Evolutionary conservation across 176 grass and related monocot genomes (phyloP).

Genomic region (Aegilops longissima): DNA sequence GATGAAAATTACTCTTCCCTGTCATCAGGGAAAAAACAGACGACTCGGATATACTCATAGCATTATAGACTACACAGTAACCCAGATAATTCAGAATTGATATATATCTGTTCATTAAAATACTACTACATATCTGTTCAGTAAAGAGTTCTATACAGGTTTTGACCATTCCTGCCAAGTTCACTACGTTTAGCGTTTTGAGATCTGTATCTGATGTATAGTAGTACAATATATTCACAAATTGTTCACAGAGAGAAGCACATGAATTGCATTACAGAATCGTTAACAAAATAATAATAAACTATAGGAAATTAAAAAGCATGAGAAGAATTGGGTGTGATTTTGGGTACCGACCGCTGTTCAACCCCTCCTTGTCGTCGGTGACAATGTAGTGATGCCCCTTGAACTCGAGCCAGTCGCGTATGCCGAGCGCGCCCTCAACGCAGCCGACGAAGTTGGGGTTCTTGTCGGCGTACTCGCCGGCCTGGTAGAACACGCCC

Average conservation of each 20-base stretch:
- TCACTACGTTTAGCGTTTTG: not conserved
- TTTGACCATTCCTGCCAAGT: not conserved
- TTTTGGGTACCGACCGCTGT: slow-evolving; percentile 53
- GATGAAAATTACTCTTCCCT: not conserved
- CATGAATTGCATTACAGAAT: not conserved
- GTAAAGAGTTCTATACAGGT: not conserved
- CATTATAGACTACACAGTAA: not conserved
- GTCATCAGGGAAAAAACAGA: not conserved
- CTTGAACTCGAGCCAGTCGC: slow-evolving; percentile 78
- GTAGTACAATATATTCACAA: not conserved
- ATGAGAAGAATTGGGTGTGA: not conserved
- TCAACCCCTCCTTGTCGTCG: slow-evolving; percentile 89
- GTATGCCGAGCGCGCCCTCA: slow-evolving; percentile 74
- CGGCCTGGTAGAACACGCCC: slow-evolving; percentile 92
- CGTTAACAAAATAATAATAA: not conserved
- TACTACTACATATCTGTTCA: not conserved
- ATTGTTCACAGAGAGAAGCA: not conserved
- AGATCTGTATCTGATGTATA: not conserved
- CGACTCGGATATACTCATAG: not conserved
- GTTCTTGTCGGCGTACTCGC: slow-evolving; percentile 77
- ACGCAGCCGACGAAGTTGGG: slow-evolving; percentile 87
- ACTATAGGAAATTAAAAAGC: not conserved
- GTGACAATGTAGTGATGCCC: slow-evolving; percentile 92
- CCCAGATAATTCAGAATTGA: not conserved
- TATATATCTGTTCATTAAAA: not conserved